phyloP scores from a whole-genome alignment of 192 early-diverging fungal genomes.

The Umbelopsis sp. region DNA sequence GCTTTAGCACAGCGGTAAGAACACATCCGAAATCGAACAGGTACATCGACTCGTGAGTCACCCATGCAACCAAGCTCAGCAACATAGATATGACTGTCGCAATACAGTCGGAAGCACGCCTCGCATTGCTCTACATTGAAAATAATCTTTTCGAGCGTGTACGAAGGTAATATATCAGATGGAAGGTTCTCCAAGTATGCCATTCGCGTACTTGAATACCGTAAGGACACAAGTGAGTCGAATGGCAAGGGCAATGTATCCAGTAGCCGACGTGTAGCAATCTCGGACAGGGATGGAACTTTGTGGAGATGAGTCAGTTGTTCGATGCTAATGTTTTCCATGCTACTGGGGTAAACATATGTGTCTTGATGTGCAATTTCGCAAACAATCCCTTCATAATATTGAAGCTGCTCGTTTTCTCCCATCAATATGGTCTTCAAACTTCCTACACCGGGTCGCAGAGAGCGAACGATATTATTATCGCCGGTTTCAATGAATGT shows the following conservation, averaged over 20 bases:
- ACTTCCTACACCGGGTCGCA: neutral
- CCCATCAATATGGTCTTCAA: constrained; percentile 1
- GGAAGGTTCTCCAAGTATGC: neutral
- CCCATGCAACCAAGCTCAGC: constrained; percentile 23
- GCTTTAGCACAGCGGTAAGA: constrained; percentile 20
- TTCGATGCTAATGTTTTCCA: neutral
- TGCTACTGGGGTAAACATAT: neutral
- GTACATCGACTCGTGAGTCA: constrained; percentile 24
- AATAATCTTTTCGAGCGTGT: neutral
- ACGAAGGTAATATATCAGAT: neutral
- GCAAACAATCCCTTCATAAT: constrained; percentile 14
- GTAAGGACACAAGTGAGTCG: neutral
- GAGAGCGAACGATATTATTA: neutral
- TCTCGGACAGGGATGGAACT: neutral
- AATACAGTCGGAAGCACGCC: constrained; percentile 15
- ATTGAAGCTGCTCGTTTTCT: neutral
- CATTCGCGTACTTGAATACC: neutral
- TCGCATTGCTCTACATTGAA: constrained; percentile 24
- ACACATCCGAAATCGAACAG: constrained; percentile 28
- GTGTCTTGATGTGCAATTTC: neutral
- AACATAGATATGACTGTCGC: constrained; percentile 6
- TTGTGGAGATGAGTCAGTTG: neutral
- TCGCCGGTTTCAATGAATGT: constrained; percentile 10
- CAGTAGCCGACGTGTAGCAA: neutral
- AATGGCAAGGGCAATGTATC: neutral